phyloP scores from a whole-genome alignment of 176 grass and related monocot genomes.

The Aegilops speltoides region DNA sequence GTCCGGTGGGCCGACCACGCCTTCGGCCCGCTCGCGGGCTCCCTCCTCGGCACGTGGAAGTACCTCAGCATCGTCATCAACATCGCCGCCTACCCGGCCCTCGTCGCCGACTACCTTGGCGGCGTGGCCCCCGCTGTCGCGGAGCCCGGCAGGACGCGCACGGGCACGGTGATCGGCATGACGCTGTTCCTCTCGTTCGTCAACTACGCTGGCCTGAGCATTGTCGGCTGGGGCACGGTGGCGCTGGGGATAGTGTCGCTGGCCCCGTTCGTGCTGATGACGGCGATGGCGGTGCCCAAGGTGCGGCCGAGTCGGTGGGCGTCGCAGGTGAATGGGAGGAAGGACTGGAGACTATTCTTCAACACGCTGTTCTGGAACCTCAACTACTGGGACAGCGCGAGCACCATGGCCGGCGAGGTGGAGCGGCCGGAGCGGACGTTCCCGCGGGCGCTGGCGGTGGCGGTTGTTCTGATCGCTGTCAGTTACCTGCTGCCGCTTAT shows the following conservation, averaged over 20 bases:
- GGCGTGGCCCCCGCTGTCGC: neutral
- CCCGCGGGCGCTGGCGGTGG: neutral
- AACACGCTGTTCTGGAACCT: neutral
- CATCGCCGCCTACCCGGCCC: neutral
- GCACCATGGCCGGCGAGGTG: neutral
- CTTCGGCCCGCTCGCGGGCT: neutral
- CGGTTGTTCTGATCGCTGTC: neutral
- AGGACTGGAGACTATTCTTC: neutral
- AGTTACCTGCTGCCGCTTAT: neutral
- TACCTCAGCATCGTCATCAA: constrained; percentile 3
- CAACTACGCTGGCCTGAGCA: neutral
- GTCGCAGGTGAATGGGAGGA: neutral
- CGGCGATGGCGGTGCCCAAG: neutral
- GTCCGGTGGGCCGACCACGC: neutral
- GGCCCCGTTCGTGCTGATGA: neutral
- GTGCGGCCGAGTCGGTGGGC: neutral
- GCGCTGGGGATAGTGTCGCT: neutral
- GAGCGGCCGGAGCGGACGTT: neutral
- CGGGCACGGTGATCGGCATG: neutral
- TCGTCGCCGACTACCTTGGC: neutral
- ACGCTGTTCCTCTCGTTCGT: neutral
- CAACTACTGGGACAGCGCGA: neutral
- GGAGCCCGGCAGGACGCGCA: neutral
- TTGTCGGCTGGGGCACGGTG: neutral
- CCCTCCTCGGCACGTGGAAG: neutral